These are phyloP conservation scores for Anaeromyces robustus DNA, from an alignment of 192 early-diverging fungal genomes.

Conservation along the genomic window DNA sequence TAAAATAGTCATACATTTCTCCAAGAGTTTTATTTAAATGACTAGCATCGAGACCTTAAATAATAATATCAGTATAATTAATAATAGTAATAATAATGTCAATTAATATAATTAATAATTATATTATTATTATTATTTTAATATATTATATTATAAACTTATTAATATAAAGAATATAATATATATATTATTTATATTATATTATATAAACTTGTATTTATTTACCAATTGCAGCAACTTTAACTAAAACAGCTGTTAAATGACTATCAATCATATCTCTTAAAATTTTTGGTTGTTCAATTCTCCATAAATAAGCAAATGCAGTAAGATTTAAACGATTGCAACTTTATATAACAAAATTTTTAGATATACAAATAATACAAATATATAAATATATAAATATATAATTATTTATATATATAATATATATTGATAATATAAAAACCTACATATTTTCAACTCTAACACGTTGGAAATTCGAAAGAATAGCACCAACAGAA, in stretches of 20 bases:
- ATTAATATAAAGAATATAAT: too few species aligned
- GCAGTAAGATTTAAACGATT: slow-evolving; percentile 67
- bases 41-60: slow-evolving; percentile 37
- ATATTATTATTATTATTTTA: too few species aligned
- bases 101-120: background rate
- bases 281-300: slow-evolving; percentile 67
- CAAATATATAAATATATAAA: background rate
- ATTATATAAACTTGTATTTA: too few species aligned
- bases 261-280: slow-evolving; percentile 66
- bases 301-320: slow-evolving; percentile 79
- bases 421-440: slow-evolving; percentile 4
- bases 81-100: background rate
- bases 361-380: background rate
- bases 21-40: slow-evolving; percentile 68
- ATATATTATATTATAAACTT: background rate
- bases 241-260: slow-evolving; percentile 74
- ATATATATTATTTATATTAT: too few species aligned
- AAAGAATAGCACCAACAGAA: slow-evolving; percentile 88
- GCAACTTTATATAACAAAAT: slow-evolving; percentile 26
- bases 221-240: slow-evolving; percentile 67
- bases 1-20: slow-evolving; percentile 61
- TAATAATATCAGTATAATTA: background rate
- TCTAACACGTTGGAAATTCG: slow-evolving; percentile 91
- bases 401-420: background rate
- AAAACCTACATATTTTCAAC: slow-evolving; percentile 77